Conservation (phyloP, 139 green algal species). For the Protoeuglena noctilucae region DNA sequence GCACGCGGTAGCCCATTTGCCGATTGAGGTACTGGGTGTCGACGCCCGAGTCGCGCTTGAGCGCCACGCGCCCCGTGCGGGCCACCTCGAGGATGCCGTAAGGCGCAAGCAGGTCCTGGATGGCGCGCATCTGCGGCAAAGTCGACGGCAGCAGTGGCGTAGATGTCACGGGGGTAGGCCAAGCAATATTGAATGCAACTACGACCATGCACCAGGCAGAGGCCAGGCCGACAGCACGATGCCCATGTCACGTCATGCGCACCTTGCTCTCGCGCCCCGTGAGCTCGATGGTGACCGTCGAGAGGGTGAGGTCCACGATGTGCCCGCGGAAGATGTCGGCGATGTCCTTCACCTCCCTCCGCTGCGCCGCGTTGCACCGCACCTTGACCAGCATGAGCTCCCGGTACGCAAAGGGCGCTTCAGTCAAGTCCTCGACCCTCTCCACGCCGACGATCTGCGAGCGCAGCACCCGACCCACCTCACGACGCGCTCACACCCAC, state of each 20-base stretch:
- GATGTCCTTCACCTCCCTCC: constrained; percentile 70
- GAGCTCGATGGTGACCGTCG: constrained; percentile 76
- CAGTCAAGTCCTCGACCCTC: constrained; percentile 50
- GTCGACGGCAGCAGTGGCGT: no score
- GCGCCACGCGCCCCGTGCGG: constrained; percentile 67
- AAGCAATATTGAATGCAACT: no score
- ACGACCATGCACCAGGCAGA: no score
- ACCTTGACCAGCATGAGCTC: constrained; percentile 96
- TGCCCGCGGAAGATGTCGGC: constrained; percentile 73
- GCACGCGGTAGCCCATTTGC: no score
- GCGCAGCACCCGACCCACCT: neutral
- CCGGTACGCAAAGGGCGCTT: constrained; percentile 52
- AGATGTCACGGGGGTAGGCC: no score
- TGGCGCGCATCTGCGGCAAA: constrained; percentile 65
- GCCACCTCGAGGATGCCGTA: constrained; percentile 85
- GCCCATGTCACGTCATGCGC: no score
- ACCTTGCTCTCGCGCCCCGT: constrained; percentile 77
- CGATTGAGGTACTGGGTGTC: constrained; percentile 52
- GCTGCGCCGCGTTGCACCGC: constrained; percentile 34
- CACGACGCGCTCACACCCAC: neutral
- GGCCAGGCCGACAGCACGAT: no score
- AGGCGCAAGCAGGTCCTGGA: constrained; percentile 60
- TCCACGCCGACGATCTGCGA: neutral
- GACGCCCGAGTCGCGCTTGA: constrained; percentile 64
- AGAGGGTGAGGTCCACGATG: constrained; percentile 59